A percentile compares a stretch with the other conserved stretches of the same genome.
Evolutionary conservation across 371 early-diverging fungal species (phyloP).

Genomic region (Apophysomyces elegans): DNA sequence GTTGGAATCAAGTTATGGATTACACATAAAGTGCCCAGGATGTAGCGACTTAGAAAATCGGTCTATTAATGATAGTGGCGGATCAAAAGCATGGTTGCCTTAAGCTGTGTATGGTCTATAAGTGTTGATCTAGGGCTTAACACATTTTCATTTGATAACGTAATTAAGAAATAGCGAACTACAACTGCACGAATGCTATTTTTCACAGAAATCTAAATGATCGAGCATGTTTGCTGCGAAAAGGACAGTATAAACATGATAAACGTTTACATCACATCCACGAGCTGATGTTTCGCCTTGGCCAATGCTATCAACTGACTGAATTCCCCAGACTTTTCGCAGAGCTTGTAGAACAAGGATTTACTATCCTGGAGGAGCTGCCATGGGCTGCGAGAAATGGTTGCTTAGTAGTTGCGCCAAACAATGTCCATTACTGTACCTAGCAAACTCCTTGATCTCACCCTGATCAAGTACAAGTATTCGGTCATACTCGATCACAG

Average conservation of each 20-base stretch:
- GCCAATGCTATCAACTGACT: constrained; percentile 60
- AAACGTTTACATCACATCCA: constrained; percentile 3
- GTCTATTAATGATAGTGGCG: no score
- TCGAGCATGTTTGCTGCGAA: background rate
- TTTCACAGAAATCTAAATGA: no score
- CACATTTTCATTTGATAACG: no score
- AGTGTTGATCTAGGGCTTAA: no score
- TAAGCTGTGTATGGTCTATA: no score
- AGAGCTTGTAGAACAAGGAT: constrained; percentile 66
- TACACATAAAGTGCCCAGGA: no score
- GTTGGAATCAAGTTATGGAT: no score
- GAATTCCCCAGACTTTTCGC: constrained; percentile 73
- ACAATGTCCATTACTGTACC: constrained; percentile 16
- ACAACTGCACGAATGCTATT: no score
- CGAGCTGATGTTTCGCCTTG: constrained; percentile 36
- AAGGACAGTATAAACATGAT: background rate
- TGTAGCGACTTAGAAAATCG: no score
- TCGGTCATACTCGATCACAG: constrained; percentile 56
- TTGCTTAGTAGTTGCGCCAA: background rate
- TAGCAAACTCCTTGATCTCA: constrained; percentile 40
- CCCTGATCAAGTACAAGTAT: constrained; percentile 51
- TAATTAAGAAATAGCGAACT: no score
- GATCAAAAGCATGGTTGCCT: no score
- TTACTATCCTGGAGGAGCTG: constrained; percentile 45
- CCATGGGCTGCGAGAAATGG: constrained; percentile 39